Conservation (phyloP, 257 asterid genomes). For the Fraxinus anomala region DNA sequence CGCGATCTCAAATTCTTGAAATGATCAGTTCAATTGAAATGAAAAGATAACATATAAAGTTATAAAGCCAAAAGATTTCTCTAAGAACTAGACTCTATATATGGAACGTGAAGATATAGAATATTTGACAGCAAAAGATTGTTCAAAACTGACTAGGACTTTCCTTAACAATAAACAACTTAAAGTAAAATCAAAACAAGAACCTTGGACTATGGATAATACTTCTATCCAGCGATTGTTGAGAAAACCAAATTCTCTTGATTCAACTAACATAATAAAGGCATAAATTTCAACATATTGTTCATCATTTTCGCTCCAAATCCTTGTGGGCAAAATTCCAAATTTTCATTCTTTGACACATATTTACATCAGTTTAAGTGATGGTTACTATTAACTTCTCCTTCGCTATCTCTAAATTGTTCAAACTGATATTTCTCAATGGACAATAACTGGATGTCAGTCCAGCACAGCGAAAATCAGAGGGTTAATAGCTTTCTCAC, state of each 20-base stretch:
- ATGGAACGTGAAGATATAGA: neutral
- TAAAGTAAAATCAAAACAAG: neutral
- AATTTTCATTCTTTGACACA: neutral
- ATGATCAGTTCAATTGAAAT: neutral
- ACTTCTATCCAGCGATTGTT: neutral
- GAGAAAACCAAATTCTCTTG: neutral
- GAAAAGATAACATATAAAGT: neutral
- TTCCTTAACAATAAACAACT: neutral
- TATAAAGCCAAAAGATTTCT: neutral
- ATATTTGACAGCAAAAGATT: neutral
- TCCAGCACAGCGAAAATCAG: neutral
- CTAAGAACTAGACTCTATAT: neutral
- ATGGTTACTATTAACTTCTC: neutral
- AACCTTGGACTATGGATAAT: neutral
- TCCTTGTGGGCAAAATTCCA: neutral
- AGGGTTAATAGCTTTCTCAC: neutral
- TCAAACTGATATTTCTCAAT: neutral
- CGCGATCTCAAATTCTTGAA: neutral
- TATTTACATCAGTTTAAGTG: neutral
- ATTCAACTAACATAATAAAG: neutral
- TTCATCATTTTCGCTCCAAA: neutral
- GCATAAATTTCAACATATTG: neutral
- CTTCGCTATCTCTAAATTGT: neutral
- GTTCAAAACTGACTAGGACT: neutral
- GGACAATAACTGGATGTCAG: neutral